Base-by-base conservation (phyloP, 2,329 filamentous ascomycete genomes). In the Aureobasidium uvarum region DNA sequence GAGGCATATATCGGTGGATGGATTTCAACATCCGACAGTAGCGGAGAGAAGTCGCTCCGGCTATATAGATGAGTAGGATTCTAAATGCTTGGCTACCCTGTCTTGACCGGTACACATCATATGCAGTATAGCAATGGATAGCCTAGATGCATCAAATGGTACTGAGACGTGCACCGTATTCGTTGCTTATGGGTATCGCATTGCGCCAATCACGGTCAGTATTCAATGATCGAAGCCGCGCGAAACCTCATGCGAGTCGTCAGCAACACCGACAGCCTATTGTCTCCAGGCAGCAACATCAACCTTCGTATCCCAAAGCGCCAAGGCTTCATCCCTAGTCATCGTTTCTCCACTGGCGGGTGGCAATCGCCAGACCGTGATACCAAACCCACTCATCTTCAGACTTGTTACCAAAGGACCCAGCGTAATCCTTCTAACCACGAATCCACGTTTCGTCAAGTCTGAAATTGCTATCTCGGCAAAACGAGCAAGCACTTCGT, bases 331-430 rank as follows among this genome's bases (percentile, higher is more conserved):
- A 36, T 70, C 67, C 14, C 73, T 70, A 10, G 66, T 67, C 66
- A 76, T 58, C 2, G 67, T 65, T 67, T 68, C 71, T 16, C 71
- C 73, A 66, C 66, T 70, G 11, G 65, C 68, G 13, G 71, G 70
- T 25, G 75, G 75, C 28, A 77, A 60, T 43, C 74, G 70, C 75
- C 75, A 77, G 23, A 77, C 56, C 13, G 75, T 77, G n/a, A 77
- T 74, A 3, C 74, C 75, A 62, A 77, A 73, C 1, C 74, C 75
- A 55, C 73, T 75, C 75, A 77, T 77, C 67, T 77, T 76, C 67
- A 76, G 62, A 66, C 73, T 75, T 13, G 74, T 77, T 2, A 77
- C 75, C 55, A 77, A 48, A 13, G 74, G 74, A 3, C 75, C 75
- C 4, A 76, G 66, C 6, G 73, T 74, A 43, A 75, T 45, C 45